Percentiles rank a stretch among this genome's conserved stretches.
phyloP scores from a whole-genome alignment of 495 filamentous ascomycete species.

The Bathelium albidoporum region DNA sequence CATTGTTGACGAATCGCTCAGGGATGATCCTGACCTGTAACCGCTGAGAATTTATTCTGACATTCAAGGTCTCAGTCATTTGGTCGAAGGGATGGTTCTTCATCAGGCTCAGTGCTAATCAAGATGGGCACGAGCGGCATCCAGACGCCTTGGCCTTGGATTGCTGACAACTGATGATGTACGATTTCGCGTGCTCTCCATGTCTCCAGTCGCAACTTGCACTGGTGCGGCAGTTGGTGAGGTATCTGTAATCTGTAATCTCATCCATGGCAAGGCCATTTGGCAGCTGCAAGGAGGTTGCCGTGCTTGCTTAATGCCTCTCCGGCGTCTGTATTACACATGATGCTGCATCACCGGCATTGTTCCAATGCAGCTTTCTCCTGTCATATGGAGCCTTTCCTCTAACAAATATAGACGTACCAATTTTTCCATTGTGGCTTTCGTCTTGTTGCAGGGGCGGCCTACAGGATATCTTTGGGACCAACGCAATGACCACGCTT shows the following conservation, averaged over 20 bases:
- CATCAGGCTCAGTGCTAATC: background rate
- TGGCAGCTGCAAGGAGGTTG: background rate
- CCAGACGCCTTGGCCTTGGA: conserved; percentile 1
- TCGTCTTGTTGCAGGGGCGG: background rate
- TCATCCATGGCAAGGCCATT: background rate
- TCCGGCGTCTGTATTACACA: conserved; percentile 3
- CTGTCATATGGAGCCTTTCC: background rate
- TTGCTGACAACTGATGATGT: conserved; percentile 1
- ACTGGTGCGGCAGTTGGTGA: background rate
- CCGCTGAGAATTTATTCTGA: background rate
- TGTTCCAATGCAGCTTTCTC: background rate
- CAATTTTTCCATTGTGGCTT: background rate
- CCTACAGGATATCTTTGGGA: background rate
- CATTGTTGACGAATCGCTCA: background rate
- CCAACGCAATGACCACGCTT: background rate
- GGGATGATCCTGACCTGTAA: background rate
- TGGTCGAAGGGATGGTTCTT: too few species aligned
- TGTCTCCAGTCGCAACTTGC: too few species aligned
- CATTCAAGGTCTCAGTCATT: background rate
- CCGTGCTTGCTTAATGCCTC: background rate
- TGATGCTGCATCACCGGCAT: conserved; percentile 4
- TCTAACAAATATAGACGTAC: background rate
- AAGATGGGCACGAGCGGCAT: background rate
- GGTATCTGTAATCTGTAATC: background rate
- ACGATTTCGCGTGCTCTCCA: background rate